These are phyloP conservation scores for Ailanthus altissimus DNA, from an alignment of 345 rosid species.

Conservation along the genomic window DNA sequence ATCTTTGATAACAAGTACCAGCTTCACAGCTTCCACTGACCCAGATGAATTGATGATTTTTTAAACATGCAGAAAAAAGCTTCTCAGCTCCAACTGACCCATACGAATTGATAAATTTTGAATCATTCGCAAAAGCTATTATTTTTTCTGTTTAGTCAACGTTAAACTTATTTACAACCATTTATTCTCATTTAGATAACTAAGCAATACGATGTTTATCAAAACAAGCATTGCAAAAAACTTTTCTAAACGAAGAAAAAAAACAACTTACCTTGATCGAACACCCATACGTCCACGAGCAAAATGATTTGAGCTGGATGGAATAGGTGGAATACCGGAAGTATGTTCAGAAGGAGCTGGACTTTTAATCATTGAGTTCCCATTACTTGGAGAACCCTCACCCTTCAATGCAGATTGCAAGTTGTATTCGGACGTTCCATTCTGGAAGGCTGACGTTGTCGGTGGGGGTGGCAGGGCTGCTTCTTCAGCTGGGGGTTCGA, in stretches of 20 bases:
- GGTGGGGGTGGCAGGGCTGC: slow-evolving; percentile 90
- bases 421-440: slow-evolving; percentile 64
- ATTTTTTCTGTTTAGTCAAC: neutral
- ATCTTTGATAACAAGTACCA: neutral
- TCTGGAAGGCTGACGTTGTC: slow-evolving; percentile 60
- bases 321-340: slow-evolving; percentile 82
- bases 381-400: slow-evolving; percentile 53
- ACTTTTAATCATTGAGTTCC: slow-evolving; percentile 51
- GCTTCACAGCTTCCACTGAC: neutral
- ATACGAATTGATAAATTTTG: neutral
- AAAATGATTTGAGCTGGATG: slow-evolving; percentile 75
- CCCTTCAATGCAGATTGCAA: slow-evolving; percentile 52
- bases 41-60: neutral
- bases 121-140: neutral
- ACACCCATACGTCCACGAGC: slow-evolving; percentile 91
- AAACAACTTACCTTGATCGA: slow-evolving; percentile 66
- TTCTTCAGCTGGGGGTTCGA: slow-evolving; percentile 80
- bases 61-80: too few relatives aligned
- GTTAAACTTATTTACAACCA: neutral
- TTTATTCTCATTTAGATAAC: neutral
- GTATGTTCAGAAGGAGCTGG: slow-evolving; percentile 50
- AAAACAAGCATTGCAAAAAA: neutral
- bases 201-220: neutral
- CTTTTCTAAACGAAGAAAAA: neutral
- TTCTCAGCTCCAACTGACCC: neutral